These are phyloP conservation scores for Ophiocordyceps australis DNA, from an alignment of 2,329 filamentous ascomycete genomes.

Conservation along the genomic window DNA sequence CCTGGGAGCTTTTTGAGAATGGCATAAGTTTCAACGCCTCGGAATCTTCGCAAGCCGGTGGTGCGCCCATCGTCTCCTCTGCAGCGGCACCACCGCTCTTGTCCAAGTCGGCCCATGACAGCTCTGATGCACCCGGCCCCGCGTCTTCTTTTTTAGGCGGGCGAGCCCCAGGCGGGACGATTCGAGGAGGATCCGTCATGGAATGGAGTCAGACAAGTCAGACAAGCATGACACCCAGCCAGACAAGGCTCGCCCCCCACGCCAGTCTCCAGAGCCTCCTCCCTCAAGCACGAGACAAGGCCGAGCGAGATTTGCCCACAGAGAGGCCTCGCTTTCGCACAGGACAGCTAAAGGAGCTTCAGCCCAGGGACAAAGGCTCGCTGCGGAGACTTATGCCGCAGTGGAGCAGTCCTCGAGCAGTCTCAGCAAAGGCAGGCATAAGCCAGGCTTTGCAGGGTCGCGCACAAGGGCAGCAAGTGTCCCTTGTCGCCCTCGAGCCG, in stretches of 20 bases:
- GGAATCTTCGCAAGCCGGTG: constrained; percentile 2
- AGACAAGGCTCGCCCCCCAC: not conserved
- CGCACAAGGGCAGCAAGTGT: too few relatives aligned
- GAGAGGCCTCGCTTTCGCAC: too few relatives aligned
- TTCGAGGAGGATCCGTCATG: constrained; percentile 4
- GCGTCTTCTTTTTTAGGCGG: constrained; percentile 23
- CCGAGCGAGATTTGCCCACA: too few relatives aligned
- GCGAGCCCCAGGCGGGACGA: constrained; percentile 3
- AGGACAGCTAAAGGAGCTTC: too few relatives aligned
- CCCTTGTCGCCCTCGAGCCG: too few relatives aligned
- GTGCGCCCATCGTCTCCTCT: not conserved
- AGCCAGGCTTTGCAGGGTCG: too few relatives aligned
- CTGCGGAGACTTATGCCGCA: not conserved
- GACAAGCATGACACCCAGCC: not conserved
- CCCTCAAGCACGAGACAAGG: too few relatives aligned
- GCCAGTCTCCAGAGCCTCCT: not conserved
- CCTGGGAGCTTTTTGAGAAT: constrained; percentile 13
- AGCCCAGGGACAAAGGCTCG: not conserved
- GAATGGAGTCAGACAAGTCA: not conserved
- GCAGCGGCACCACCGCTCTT: not conserved
- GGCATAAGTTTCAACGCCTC: constrained; percentile 11
- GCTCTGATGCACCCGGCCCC: too few relatives aligned
- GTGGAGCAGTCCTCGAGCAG: not conserved
- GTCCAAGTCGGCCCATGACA: constrained; percentile 1
- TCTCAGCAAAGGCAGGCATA: too few relatives aligned